phyloP scores from a whole-genome alignment of 2,329 filamentous ascomycete genomes.

The Cladosporium colombiae region DNA sequence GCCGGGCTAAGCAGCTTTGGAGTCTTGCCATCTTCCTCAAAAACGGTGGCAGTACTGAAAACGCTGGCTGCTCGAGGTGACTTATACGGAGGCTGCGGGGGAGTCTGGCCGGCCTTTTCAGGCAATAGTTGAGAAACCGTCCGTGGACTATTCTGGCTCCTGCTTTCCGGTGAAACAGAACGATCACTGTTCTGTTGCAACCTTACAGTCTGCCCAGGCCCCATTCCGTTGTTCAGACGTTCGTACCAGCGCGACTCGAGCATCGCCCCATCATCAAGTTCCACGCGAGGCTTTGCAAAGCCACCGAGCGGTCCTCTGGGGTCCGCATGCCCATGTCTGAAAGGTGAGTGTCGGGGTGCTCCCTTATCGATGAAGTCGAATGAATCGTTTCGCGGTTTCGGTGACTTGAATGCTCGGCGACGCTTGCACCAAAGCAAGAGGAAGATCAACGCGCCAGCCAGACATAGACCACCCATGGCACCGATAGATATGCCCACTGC shows the following conservation, averaged over 20 bases:
- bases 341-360: slow-evolving; percentile 30
- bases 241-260: neutral
- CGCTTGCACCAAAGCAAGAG: slow-evolving; percentile 27
- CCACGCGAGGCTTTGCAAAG: slow-evolving; percentile 14
- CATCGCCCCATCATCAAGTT: slow-evolving; percentile 3
- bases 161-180: slow-evolving; percentile 26
- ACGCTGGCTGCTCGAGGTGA: slow-evolving; percentile 26
- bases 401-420: slow-evolving; percentile 22
- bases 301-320: slow-evolving; percentile 22
- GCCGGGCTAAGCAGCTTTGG: slow-evolving; percentile 20
- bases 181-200: neutral
- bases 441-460: slow-evolving; percentile 29
- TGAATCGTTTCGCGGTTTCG: slow-evolving; percentile 24
- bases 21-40: slow-evolving; percentile 35
- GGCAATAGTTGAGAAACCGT: slow-evolving; percentile 38
- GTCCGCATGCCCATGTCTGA: slow-evolving; percentile 24
- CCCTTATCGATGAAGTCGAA: slow-evolving; percentile 39
- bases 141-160: slow-evolving; percentile 29
- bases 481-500: slow-evolving; percentile 38
- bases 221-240: neutral
- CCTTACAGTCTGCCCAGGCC: neutral
- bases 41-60: slow-evolving; percentile 34
- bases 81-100: slow-evolving; percentile 21
- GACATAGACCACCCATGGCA: slow-evolving; percentile 32
- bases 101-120: slow-evolving; percentile 30